Conservation (phyloP, 2,329 filamentous ascomycete species). For the Fusarium humuli region DNA sequence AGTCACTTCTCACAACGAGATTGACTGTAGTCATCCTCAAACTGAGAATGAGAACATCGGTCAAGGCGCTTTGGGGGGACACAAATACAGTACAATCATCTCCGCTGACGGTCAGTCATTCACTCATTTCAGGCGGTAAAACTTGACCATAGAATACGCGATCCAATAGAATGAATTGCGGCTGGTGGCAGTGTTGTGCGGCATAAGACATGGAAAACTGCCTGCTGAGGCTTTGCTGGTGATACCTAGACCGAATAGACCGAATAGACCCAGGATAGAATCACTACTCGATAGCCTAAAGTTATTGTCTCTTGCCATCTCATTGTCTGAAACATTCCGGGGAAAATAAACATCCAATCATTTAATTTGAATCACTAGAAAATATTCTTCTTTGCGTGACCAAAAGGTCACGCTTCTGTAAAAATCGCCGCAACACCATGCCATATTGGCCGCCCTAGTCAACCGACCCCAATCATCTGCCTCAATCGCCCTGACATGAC, state of each 20-base stretch:
- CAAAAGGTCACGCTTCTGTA: constrained; percentile 36
- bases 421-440: constrained; percentile 32
- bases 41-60: constrained; percentile 32
- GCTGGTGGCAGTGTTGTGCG: constrained; percentile 30
- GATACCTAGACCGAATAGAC: constrained; percentile 7
- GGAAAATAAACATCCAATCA: constrained; percentile 1
- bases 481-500: constrained; percentile 34
- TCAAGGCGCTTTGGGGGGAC: constrained; percentile 25
- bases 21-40: constrained; percentile 16
- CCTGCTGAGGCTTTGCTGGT: constrained; percentile 22
- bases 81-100: constrained; percentile 3
- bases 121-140: not conserved
- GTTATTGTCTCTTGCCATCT: constrained; percentile 9
- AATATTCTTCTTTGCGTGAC: constrained; percentile 34
- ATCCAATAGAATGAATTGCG: constrained; percentile 7
- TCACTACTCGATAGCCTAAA: not conserved
- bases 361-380: not conserved
- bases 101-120: constrained; percentile 8
- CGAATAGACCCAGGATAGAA: not conserved
- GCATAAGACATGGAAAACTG: constrained; percentile 28
- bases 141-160: not conserved
- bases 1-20: constrained; percentile 12
- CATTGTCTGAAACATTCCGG: constrained; percentile 3
- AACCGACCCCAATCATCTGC: constrained; percentile 45
- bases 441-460: constrained; percentile 27